phyloP scores from a whole-genome alignment of 495 filamentous ascomycete genomes.

The Ascobolus immersus region DNA sequence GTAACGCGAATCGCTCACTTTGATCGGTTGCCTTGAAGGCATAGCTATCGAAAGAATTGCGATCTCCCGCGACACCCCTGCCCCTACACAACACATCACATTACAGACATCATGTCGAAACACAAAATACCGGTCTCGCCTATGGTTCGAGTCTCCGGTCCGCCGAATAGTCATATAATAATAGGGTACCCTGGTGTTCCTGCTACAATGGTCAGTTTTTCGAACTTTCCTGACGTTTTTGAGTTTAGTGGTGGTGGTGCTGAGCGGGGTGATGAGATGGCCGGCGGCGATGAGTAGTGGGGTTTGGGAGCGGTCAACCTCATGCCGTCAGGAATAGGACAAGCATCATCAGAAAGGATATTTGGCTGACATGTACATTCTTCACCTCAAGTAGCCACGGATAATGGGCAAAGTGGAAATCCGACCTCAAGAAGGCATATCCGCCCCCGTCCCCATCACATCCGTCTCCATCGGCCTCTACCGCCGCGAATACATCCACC shows the following conservation, averaged over 20 bases:
- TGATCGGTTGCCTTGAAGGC: too few species aligned
- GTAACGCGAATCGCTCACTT: too few species aligned
- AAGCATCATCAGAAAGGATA: not conserved
- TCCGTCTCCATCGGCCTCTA: conserved; percentile 85
- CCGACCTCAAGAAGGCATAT: conserved; percentile 54
- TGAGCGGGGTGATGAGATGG: not conserved
- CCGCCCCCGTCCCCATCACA: conserved; percentile 70
- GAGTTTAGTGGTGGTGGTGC: not conserved
- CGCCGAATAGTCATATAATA: conserved; percentile 86
- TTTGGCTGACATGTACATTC: not conserved
- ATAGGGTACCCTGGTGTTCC: conserved; percentile 97
- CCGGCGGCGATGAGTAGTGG: not conserved
- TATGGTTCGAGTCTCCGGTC: conserved; percentile 89
- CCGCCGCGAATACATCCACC: conserved; percentile 86
- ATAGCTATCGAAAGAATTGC: too few species aligned
- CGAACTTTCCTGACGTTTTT: not conserved
- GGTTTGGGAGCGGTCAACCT: not conserved
- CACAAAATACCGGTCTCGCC: too few species aligned
- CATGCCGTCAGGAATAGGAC: not conserved
- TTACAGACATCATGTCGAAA: too few species aligned
- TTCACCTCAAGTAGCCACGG: conserved; percentile 36
- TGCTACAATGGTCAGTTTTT: conserved; percentile 59
- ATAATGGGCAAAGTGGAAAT: conserved; percentile 98
- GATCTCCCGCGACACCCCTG: too few species aligned
- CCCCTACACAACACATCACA: too few species aligned